phyloP scores from a whole-genome alignment of 805 yeast species.

The Wickerhamiella musiphila region DNA sequence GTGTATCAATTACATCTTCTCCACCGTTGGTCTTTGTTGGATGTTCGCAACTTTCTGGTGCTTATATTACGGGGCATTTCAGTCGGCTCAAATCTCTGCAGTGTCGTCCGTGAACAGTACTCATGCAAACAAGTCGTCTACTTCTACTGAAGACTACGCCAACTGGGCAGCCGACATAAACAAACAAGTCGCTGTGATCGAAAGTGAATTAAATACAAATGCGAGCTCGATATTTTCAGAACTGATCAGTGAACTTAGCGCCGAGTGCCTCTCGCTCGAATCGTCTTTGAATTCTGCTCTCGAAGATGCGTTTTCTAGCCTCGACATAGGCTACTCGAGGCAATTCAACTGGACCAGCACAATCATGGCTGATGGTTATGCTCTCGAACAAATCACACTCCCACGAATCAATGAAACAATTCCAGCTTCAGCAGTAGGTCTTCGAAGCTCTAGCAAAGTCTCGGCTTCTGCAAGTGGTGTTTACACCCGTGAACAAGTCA shows the following conservation, averaged over 20 bases:
- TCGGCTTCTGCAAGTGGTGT: too few relatives aligned
- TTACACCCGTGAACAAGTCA: too few relatives aligned
- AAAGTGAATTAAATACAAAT: constrained; percentile 1
- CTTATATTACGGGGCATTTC: background rate
- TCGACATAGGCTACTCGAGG: background rate
- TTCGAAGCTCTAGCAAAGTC: too few relatives aligned
- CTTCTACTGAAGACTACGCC: background rate
- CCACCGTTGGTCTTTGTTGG: background rate
- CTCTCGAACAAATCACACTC: constrained; percentile 2
- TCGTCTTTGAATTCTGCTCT: background rate
- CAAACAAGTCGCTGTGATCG: background rate
- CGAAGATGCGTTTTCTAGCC: background rate
- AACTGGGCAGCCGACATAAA: background rate
- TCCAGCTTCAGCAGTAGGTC: too few relatives aligned
- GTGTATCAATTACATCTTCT: background rate
- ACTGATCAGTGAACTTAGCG: constrained; percentile 2
- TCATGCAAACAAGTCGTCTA: background rate
- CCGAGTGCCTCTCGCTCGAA: background rate
- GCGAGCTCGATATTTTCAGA: constrained; percentile 1
- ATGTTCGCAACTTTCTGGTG: too few relatives aligned
- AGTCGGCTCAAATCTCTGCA: background rate
- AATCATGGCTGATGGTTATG: constrained; percentile 1
- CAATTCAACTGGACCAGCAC: background rate
- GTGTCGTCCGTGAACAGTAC: background rate
- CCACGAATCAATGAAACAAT: too few relatives aligned